phyloP scores from a whole-genome alignment of 768 basidiomycete genomes.

The Thelephora ganbajun region DNA sequence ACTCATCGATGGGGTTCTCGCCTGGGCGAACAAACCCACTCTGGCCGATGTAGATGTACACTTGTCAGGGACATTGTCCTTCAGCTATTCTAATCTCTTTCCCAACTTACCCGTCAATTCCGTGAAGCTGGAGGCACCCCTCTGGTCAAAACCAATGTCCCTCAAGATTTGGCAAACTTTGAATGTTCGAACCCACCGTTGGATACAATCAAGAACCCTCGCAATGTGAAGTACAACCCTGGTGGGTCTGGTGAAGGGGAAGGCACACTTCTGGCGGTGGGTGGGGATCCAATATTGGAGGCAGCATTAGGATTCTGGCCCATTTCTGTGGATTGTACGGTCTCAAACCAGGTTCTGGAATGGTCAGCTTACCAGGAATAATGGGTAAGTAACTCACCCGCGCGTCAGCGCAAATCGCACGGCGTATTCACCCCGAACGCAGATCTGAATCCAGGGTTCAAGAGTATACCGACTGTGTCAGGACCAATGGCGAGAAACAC shows the following conservation, averaged over 20 bases:
- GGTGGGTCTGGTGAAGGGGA: slow-evolving; percentile 85
- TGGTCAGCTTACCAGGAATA: slow-evolving; percentile 23
- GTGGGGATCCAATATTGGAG: slow-evolving; percentile 78
- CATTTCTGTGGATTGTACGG: slow-evolving; percentile 69
- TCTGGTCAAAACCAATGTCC: slow-evolving; percentile 86
- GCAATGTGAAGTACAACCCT: slow-evolving; percentile 24
- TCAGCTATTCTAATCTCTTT: neutral
- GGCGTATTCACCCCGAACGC: slow-evolving; percentile 1
- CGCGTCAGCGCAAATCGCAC: neutral
- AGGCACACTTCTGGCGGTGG: slow-evolving; percentile 62
- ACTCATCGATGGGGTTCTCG: slow-evolving; percentile 60
- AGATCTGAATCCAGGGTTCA: slow-evolving; percentile 57
- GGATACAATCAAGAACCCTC: slow-evolving; percentile 65
- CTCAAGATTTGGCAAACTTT: slow-evolving; percentile 77
- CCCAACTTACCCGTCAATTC: slow-evolving; percentile 40
- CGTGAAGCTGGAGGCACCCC: slow-evolving; percentile 65
- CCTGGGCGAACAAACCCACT: slow-evolving; percentile 53
- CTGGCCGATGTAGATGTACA: slow-evolving; percentile 49
- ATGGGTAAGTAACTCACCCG: slow-evolving; percentile 1
- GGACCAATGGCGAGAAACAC: slow-evolving; percentile 65
- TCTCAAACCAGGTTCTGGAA: slow-evolving; percentile 51
- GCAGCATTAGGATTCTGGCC: slow-evolving; percentile 71
- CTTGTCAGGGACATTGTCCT: neutral
- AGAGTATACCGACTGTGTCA: slow-evolving; percentile 38
- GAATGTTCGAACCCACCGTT: slow-evolving; percentile 73